These are phyloP conservation scores for Fusarium mundagurra DNA, from an alignment of 2,329 filamentous ascomycete genomes.

Conservation along the genomic window DNA sequence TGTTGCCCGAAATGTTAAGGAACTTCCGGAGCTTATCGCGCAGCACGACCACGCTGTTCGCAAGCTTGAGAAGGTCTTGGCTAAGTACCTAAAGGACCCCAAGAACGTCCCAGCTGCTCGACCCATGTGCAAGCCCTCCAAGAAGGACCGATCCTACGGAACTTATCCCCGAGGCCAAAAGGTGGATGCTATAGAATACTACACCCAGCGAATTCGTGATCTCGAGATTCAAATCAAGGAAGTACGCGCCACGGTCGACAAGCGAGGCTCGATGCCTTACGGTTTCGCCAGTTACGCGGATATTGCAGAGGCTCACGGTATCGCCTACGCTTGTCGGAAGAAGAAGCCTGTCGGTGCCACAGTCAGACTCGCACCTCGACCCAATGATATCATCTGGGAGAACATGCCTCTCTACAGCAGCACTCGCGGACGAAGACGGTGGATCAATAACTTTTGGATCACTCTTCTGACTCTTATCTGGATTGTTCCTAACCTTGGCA, in stretches of 20 bases:
- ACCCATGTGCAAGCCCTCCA: constrained; percentile 82
- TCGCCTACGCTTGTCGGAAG: constrained; percentile 82
- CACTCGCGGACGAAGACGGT: constrained; percentile 75
- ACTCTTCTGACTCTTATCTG: constrained; percentile 82
- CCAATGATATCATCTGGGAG: constrained; percentile 95
- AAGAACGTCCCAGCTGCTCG: constrained; percentile 79
- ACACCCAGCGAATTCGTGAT: constrained; percentile 83
- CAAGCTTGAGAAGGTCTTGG: constrained; percentile 82
- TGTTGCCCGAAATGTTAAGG: constrained; percentile 91
- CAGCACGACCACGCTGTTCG: constrained; percentile 85
- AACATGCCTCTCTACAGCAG: constrained; percentile 81
- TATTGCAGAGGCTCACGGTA: constrained; percentile 86
- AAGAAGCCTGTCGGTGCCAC: constrained; percentile 84
- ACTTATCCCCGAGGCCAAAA: constrained; percentile 76
- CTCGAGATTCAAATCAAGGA: constrained; percentile 88
- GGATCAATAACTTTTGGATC: constrained; percentile 88
- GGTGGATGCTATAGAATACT: constrained; percentile 93
- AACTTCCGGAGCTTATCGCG: constrained; percentile 84
- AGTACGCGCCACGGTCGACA: constrained; percentile 83
- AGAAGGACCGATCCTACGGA: constrained; percentile 75
- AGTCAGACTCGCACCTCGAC: constrained; percentile 82
- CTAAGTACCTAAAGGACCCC: constrained; percentile 91
- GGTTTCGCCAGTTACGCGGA: constrained; percentile 94
- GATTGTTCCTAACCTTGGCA: constrained; percentile 92
- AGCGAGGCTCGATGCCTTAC: constrained; percentile 86